These are phyloP conservation scores for Claviceps purpurea DNA, from an alignment of 2,329 filamentous ascomycete genomes.

Conservation along the genomic window DNA sequence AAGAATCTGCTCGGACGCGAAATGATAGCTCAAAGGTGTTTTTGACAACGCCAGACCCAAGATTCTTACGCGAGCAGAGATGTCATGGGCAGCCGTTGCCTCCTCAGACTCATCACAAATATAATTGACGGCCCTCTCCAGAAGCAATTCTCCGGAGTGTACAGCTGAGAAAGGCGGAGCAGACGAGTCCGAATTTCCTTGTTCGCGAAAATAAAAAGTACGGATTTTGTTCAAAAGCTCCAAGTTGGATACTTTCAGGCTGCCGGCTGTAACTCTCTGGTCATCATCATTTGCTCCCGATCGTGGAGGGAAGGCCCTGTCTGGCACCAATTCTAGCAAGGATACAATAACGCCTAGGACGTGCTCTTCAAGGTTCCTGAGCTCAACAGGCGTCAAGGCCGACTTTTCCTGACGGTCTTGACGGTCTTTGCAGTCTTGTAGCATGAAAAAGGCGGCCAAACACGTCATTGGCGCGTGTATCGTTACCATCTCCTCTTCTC, in stretches of 20 bases:
- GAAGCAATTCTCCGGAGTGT: conserved; percentile 46
- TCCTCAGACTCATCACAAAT: conserved; percentile 33
- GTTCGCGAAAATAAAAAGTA: conserved; percentile 55
- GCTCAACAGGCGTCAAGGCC: conserved; percentile 21
- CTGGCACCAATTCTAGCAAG: conserved; percentile 50
- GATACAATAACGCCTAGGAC: conserved; percentile 38
- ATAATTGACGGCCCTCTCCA: conserved; percentile 44
- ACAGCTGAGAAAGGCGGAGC: conserved; percentile 44
- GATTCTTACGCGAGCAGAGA: conserved; percentile 45
- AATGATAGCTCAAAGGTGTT: conserved; percentile 26
- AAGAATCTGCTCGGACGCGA: conserved; percentile 34
- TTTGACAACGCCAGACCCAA: conserved; percentile 46
- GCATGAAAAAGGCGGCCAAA: conserved; percentile 46
- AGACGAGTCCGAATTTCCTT: conserved; percentile 53
- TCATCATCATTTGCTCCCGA: conserved; percentile 11
- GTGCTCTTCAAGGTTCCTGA: conserved; percentile 17
- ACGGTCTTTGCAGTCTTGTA: conserved; percentile 37
- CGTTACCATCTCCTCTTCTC: conserved; percentile 90
- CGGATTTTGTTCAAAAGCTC: conserved; percentile 48
- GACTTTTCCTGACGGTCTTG: conserved; percentile 18
- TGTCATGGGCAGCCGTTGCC: conserved; percentile 28
- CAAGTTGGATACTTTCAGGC: conserved; percentile 14
- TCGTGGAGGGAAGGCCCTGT: conserved; percentile 40
- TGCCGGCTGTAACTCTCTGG: conserved; percentile 1
- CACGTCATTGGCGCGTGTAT: conserved; percentile 65